phyloP scores from a whole-genome alignment of 345 rosid genomes.

The Arabidopsis suecica region DNA sequence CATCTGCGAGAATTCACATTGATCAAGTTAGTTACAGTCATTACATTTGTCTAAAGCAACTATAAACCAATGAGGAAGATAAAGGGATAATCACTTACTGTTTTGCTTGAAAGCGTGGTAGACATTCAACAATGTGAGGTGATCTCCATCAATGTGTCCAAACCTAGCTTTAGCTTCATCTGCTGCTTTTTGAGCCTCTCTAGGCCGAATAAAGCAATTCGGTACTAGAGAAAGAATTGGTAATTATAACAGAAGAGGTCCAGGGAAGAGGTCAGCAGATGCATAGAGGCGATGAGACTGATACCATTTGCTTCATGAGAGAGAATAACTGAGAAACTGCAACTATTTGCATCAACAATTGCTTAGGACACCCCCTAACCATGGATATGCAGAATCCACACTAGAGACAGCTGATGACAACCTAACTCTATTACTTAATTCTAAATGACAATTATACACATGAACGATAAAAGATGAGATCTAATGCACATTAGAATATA shows the following conservation, averaged over 20 bases:
- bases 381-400: constrained; percentile 55
- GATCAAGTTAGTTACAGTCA: neutral
- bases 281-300: constrained; percentile 98
- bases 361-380: constrained; percentile 80
- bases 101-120: constrained; percentile 96
- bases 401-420: constrained; percentile 89
- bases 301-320: constrained; percentile 90
- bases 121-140: constrained; percentile 90
- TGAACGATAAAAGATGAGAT: neutral
- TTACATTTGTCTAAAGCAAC: neutral
- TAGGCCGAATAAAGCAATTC: constrained; percentile 99
- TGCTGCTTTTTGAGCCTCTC: constrained; percentile 99
- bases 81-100: constrained; percentile 54
- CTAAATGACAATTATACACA: constrained; percentile 20
- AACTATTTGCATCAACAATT: constrained; percentile 98
- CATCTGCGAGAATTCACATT: constrained; percentile 55
- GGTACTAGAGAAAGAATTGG: constrained; percentile 99
- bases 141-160: constrained; percentile 99
- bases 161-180: constrained; percentile 99
- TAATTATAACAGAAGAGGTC: constrained; percentile 97
- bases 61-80: neutral
- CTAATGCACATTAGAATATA: constrained; percentile 34
- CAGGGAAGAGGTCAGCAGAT: constrained; percentile 99
- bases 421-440: constrained; percentile 38
- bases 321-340: constrained; percentile 99